Percentiles rank a stretch among this genome's conserved stretches.
Conservation (phyloP, 2,329 filamentous ascomycete species). For the Aureobasidium pullulans region DNA sequence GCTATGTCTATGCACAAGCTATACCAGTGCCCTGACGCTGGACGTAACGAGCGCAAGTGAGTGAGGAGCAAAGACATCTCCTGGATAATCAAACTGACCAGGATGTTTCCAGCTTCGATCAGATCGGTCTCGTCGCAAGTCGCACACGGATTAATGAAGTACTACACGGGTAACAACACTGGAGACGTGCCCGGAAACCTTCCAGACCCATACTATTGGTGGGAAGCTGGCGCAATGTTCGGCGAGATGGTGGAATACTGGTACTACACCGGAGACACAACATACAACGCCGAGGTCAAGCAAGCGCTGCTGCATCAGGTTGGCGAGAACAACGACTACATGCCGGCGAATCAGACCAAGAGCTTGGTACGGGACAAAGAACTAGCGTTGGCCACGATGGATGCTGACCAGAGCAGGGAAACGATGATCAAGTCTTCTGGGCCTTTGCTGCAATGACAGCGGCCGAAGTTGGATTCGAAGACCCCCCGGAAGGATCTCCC, state of each 20-base stretch:
- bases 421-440: constrained; percentile 55
- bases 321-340: constrained; percentile 51
- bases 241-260: constrained; percentile 64
- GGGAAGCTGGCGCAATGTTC: constrained; percentile 59
- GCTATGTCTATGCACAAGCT: background rate
- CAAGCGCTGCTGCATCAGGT: constrained; percentile 54
- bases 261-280: constrained; percentile 58
- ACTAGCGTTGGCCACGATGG: background rate
- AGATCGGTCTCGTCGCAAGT: constrained; percentile 24
- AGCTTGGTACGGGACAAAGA: constrained; percentile 20
- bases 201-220: constrained; percentile 62
- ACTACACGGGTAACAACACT: constrained; percentile 28
- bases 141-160: constrained; percentile 27
- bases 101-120: constrained; percentile 23
- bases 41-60: constrained; percentile 4
- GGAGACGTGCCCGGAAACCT: constrained; percentile 32
- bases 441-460: constrained; percentile 71
- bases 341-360: constrained; percentile 40
- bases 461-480: constrained; percentile 67
- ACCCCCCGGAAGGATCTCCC: constrained; percentile 43
- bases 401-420: constrained; percentile 30
- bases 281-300: constrained; percentile 54
- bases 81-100: background rate
- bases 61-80: background rate
- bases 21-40: constrained; percentile 1